These are phyloP conservation scores for Cytospora piceae DNA, from an alignment of 2,329 filamentous ascomycete species.

Conservation along the genomic window DNA sequence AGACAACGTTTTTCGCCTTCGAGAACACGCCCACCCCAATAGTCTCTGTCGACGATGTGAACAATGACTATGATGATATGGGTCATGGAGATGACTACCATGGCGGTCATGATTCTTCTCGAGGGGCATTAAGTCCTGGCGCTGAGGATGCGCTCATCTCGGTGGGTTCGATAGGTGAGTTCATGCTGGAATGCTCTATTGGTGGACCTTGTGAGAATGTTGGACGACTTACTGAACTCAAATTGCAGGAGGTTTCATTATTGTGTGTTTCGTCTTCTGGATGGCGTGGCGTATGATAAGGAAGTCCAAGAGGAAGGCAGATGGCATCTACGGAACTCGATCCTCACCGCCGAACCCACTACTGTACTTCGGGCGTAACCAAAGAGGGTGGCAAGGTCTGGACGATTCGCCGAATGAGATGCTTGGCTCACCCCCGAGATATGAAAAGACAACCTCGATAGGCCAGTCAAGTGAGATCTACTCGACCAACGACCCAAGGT, in stretches of 20 bases:
- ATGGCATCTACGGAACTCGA: slow-evolving; percentile 27
- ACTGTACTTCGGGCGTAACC: slow-evolving; percentile 37
- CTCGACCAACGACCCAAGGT: slow-evolving; percentile 24
- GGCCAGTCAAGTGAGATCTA: slow-evolving; percentile 22
- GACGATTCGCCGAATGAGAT: slow-evolving; percentile 32
- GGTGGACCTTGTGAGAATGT: neutral
- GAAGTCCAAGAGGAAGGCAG: slow-evolving; percentile 38
- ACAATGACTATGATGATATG: slow-evolving; percentile 12
- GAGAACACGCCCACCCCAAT: slow-evolving; percentile 21
- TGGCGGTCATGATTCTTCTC: slow-evolving; percentile 4
- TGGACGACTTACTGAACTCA: neutral
- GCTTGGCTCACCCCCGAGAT: slow-evolving; percentile 17
- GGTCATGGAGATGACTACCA: neutral
- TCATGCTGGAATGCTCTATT: too few species aligned
- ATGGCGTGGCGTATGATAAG: slow-evolving; percentile 47
- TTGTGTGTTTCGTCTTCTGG: slow-evolving; percentile 50
- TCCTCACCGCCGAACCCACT: slow-evolving; percentile 41
- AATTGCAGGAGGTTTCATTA: slow-evolving; percentile 47
- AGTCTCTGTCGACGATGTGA: slow-evolving; percentile 23
- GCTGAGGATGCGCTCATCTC: slow-evolving; percentile 41
- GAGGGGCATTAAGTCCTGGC: slow-evolving; percentile 32
- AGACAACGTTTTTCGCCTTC: slow-evolving; percentile 18
- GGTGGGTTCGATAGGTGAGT: slow-evolving; percentile 42
- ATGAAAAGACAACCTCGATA: slow-evolving; percentile 27
- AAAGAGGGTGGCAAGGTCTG: slow-evolving; percentile 38